Evolutionary conservation across 352 stramenopile species (phyloP).

Genomic region (Peronospora farinosa): DNA sequence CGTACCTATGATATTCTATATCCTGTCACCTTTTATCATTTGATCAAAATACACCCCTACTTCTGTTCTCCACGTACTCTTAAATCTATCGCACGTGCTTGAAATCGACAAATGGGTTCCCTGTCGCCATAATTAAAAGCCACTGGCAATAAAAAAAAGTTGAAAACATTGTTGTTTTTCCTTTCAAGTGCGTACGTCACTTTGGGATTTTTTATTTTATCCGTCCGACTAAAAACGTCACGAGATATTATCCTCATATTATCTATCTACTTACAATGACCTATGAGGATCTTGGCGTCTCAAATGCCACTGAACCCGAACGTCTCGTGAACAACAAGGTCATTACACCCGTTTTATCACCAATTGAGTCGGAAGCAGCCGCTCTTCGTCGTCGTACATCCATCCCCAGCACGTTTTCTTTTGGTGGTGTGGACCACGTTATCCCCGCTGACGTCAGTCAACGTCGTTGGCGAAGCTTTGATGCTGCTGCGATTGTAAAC

Average conservation of each 20-base stretch:
- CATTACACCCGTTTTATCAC: slow-evolving; percentile 1
- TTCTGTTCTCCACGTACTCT: slow-evolving; percentile 15
- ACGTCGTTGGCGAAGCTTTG: slow-evolving; percentile 60
- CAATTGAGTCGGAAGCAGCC: slow-evolving; percentile 25
- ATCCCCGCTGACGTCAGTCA: slow-evolving; percentile 24
- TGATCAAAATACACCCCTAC: neutral
- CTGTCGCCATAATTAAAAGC: slow-evolving; percentile 1
- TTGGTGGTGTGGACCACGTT: slow-evolving; percentile 24
- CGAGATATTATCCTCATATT: too few species aligned
- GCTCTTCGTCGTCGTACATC: slow-evolving; percentile 47
- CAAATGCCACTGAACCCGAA: slow-evolving; percentile 1
- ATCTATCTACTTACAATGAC: slow-evolving; percentile 18
- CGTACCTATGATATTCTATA: neutral
- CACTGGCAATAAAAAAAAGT: too few species aligned
- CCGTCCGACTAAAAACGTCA: too few species aligned
- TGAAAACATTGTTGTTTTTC: slow-evolving; percentile 22
- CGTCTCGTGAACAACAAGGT: slow-evolving; percentile 19
- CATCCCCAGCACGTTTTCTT: slow-evolving; percentile 58
- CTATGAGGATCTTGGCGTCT: slow-evolving; percentile 23
- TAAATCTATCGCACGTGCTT: slow-evolving; percentile 13
- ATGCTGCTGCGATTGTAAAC: slow-evolving; percentile 23
- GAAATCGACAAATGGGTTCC: slow-evolving; percentile 13
- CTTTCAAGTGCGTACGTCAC: slow-evolving; percentile 6
- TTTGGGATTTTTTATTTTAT: neutral
- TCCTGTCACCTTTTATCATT: neutral